Evolutionary conservation across 257 asterid species (phyloP).

Genomic region (Fraxinus americana): DNA sequence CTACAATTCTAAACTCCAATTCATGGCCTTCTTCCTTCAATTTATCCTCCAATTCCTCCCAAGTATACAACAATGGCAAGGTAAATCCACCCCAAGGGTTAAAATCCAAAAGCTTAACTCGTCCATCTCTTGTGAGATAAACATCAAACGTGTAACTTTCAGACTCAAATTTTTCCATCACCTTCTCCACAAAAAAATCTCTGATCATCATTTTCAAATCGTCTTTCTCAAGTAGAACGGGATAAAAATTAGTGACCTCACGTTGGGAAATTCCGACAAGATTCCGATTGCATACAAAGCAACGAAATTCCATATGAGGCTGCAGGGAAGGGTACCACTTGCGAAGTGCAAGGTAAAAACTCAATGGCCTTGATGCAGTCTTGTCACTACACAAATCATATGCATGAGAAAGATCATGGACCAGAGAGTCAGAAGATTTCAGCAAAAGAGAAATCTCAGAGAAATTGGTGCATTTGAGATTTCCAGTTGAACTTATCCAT

Average conservation of each 20-base stretch:
- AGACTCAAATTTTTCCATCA: slow-evolving; percentile 54
- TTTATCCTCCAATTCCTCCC: slow-evolving; percentile 79
- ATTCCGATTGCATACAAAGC: slow-evolving; percentile 51
- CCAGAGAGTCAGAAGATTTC: slow-evolving; percentile 72
- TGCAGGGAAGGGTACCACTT: slow-evolving; percentile 73
- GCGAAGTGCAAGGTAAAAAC: slow-evolving; percentile 72
- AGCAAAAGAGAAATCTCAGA: slow-evolving; percentile 75
- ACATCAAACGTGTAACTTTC: slow-evolving; percentile 72
- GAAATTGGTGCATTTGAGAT: slow-evolving; percentile 72
- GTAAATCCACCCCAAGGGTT: slow-evolving; percentile 92
- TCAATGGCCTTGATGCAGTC: slow-evolving; percentile 60
- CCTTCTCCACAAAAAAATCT: slow-evolving; percentile 42
- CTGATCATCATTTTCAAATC: slow-evolving; percentile 40
- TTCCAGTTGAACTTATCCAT: slow-evolving; percentile 81
- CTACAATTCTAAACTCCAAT: slow-evolving; percentile 67
- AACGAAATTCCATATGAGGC: slow-evolving; percentile 93
- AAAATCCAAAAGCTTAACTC: slow-evolving; percentile 85
- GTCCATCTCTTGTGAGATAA: slow-evolving; percentile 61
- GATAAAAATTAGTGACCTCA: slow-evolving; percentile 85
- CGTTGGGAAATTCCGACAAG: slow-evolving; percentile 78
- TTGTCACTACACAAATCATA: slow-evolving; percentile 71
- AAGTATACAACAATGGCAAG: slow-evolving; percentile 65
- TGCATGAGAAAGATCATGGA: slow-evolving; percentile 79
- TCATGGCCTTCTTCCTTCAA: slow-evolving; percentile 29
- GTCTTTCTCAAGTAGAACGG: slow-evolving; percentile 54